Percentiles rank a stretch among this genome's conserved stretches.
Conservation (phyloP, 2,329 filamentous ascomycete species). For the Aspergillus calidoustus region DNA sequence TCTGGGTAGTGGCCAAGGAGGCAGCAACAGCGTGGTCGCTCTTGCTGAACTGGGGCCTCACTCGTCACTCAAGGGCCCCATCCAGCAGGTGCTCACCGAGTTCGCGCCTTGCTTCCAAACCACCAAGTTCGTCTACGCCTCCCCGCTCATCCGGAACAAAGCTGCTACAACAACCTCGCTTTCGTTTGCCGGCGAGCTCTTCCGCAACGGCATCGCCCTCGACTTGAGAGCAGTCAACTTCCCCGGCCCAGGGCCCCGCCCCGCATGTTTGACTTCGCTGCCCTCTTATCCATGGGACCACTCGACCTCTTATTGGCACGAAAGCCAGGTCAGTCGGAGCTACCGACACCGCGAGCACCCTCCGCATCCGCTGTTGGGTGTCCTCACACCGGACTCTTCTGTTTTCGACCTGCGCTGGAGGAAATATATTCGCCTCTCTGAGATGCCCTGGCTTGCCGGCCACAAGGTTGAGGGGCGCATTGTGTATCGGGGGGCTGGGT, state of each 20-base stretch:
- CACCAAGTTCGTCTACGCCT: too few species aligned
- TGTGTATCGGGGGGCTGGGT: conserved; percentile 37
- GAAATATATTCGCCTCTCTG: conserved; percentile 29
- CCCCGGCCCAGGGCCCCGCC: too few species aligned
- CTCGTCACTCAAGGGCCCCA: too few species aligned
- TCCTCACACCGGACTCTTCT: neutral
- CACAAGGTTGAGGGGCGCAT: conserved; percentile 36
- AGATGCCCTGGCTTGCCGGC: conserved; percentile 38
- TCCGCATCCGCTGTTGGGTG: conserved; percentile 26
- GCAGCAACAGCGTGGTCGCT: too few species aligned
- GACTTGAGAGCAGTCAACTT: conserved; percentile 7
- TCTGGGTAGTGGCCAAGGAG: too few species aligned
- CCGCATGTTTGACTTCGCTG: conserved; percentile 7
- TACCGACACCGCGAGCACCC: conserved; percentile 13
- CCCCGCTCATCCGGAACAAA: too few species aligned
- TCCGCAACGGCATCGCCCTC: neutral
- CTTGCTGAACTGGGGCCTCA: too few species aligned
- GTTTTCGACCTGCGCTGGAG: conserved; percentile 31
- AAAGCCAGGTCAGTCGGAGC: conserved; percentile 15
- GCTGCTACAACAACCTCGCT: too few species aligned
- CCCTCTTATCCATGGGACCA: conserved; percentile 26
- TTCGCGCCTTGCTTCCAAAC: too few species aligned
- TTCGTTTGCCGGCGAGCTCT: neutral
- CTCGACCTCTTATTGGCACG: conserved; percentile 15
- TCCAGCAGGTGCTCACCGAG: too few species aligned